These are phyloP conservation scores for Vaccinium corymbosum DNA, from an alignment of 148 eudicot species.

Conservation along the genomic window DNA sequence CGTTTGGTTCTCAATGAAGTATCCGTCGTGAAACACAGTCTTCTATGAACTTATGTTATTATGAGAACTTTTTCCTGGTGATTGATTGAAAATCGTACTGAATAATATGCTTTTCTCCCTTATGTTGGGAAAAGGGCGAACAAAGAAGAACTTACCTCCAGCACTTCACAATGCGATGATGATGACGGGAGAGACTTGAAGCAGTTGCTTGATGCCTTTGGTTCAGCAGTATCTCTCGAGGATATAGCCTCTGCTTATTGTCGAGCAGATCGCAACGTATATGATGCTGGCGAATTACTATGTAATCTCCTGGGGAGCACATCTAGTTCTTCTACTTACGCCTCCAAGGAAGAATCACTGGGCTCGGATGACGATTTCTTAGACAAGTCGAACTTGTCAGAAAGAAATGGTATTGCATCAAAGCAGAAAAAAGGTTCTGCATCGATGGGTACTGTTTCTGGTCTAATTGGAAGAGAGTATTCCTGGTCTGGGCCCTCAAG, in stretches of 20 bases:
- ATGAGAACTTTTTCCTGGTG: background rate
- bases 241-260: conserved; percentile 60
- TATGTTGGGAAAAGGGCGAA: conserved; percentile 30
- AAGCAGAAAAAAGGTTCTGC: conserved; percentile 31
- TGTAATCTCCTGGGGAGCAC: conserved; percentile 31
- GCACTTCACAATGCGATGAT: conserved; percentile 11
- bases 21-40: background rate
- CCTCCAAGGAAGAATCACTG: conserved; percentile 26
- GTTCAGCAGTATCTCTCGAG: conserved; percentile 53
- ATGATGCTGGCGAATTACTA: conserved; percentile 49
- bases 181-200: conserved; percentile 46
- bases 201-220: conserved; percentile 59
- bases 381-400: conserved; percentile 16
- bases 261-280: conserved; percentile 43
- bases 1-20: background rate
- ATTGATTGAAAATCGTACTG: background rate
- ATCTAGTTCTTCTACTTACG: conserved; percentile 22
- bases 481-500: conserved; percentile 17
- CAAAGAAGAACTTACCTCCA: conserved; percentile 22
- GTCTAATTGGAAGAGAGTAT: conserved; percentile 45
- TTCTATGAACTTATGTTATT: background rate
- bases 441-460: conserved; percentile 41
- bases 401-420: conserved; percentile 8
- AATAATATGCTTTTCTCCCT: conserved; percentile 10
- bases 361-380: conserved; percentile 6